A percentile compares a stretch with the other conserved stretches of the same genome.
Conservation (phyloP, 1,284 basidiomycete species). For the Caloboletus inedulis region DNA sequence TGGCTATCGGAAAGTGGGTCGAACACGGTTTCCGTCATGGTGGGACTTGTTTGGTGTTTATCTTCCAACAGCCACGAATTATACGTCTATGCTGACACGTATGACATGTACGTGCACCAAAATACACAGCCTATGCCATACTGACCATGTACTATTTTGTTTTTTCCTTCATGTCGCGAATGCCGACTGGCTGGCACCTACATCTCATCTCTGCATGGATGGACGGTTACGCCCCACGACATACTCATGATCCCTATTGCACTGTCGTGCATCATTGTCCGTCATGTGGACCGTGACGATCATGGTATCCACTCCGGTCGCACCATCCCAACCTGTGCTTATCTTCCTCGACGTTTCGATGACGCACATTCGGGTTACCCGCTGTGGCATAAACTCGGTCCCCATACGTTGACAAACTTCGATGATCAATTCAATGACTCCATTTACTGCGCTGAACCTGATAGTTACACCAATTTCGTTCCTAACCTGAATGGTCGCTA, state of each 20-base stretch:
- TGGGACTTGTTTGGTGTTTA: constrained; percentile 6
- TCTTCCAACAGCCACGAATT: constrained; percentile 66
- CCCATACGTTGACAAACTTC: background rate
- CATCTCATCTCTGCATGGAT: background rate
- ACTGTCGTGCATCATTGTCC: background rate
- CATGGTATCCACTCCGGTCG: background rate
- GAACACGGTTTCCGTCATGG: background rate
- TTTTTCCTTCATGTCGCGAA: background rate
- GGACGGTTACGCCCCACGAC: background rate
- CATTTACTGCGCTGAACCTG: background rate
- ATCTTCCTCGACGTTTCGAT: background rate
- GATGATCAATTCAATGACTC: background rate
- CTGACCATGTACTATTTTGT: constrained; percentile 11
- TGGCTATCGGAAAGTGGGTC: constrained; percentile 78
- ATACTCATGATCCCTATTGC: background rate
- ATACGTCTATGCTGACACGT: constrained; percentile 73
- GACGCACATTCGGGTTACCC: background rate
- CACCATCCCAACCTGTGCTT: background rate
- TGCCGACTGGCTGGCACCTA: background rate
- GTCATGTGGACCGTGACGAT: constrained; percentile 5
- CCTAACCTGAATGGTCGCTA: constrained; percentile 73
- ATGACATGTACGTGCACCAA: constrained; percentile 59
- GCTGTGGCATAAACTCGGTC: background rate
- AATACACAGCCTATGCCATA: background rate
- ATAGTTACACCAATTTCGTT: constrained; percentile 68